A percentile compares a stretch with the other conserved stretches of the same genome.
Conservation (phyloP, 1,284 basidiomycete genomes). For the Trametes polyzona region DNA sequence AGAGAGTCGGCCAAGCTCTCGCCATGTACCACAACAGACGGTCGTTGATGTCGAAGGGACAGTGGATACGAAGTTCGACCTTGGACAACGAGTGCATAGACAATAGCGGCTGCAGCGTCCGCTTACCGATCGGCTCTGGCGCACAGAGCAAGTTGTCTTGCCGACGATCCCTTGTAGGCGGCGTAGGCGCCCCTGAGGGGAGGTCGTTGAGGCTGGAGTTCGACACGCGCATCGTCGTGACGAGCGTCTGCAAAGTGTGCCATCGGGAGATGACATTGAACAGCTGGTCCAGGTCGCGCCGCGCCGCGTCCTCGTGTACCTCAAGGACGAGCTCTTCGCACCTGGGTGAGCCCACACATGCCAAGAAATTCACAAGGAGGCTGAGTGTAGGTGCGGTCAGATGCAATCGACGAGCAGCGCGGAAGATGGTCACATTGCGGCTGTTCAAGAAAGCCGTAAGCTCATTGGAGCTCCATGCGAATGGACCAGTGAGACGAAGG, state of each 20-base stretch:
- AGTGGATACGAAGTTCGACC: neutral
- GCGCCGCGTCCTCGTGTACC: neutral
- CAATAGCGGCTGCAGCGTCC: neutral
- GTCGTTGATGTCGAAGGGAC: slow-evolving; percentile 6
- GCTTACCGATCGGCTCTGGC: neutral
- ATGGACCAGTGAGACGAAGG: no score
- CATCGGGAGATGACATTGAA: neutral
- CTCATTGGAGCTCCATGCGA: neutral
- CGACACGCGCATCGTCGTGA: no score
- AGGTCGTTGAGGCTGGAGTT: no score
- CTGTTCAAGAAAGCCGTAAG: neutral
- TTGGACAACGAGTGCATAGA: neutral
- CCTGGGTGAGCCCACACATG: neutral
- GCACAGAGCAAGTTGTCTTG: neutral
- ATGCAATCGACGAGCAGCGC: neutral
- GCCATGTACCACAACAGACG: neutral
- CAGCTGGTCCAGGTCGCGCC: neutral
- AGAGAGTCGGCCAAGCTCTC: slow-evolving; percentile 1
- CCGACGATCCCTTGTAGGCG: no score
- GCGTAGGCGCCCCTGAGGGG: no score
- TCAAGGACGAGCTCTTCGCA: neutral
- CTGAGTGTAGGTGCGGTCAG: neutral
- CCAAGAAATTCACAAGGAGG: neutral
- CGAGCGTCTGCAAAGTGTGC: no score
- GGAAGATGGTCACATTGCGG: neutral